A percentile compares a stretch with the other conserved stretches of the same genome.
phyloP scores from a whole-genome alignment of 768 basidiomycete species.

The Epithele typhae region DNA sequence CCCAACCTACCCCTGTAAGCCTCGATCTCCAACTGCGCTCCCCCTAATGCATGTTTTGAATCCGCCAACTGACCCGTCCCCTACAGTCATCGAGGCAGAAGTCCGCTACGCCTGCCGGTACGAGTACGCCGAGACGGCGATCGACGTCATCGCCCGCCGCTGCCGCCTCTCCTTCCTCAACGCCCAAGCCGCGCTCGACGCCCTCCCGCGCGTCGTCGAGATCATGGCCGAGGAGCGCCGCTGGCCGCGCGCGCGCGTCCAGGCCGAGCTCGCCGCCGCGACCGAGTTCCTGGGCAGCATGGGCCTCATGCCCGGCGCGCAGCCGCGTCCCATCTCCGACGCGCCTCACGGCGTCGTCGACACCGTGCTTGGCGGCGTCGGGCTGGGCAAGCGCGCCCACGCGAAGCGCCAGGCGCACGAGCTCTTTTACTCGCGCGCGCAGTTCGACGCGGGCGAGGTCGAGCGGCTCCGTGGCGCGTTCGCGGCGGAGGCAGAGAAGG shows the following conservation, averaged over 20 bases:
- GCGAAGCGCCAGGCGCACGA: slow-evolving; percentile 21
- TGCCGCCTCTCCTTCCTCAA: slow-evolving; percentile 95
- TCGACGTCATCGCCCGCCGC: slow-evolving; percentile 90
- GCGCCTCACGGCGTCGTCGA: slow-evolving; percentile 22
- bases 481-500: slow-evolving; percentile 17
- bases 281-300: slow-evolving; percentile 75
- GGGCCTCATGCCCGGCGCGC: slow-evolving; percentile 66
- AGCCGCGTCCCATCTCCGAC: slow-evolving; percentile 17
- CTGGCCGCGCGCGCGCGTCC: slow-evolving; percentile 63
- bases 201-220: slow-evolving; percentile 83
- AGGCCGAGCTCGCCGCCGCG: slow-evolving; percentile 53
- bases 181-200: slow-evolving; percentile 75
- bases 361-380: slow-evolving; percentile 19
- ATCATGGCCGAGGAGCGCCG: slow-evolving; percentile 85
- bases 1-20: slow-evolving; percentile 70
- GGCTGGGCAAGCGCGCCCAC: slow-evolving; percentile 8
- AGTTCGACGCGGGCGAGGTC: slow-evolving; percentile 50
- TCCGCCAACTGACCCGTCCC: neutral
- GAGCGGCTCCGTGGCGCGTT: slow-evolving; percentile 39
- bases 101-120: slow-evolving; percentile 82
- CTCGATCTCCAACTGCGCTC: neutral
- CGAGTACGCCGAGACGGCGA: slow-evolving; percentile 91
- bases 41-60: neutral
- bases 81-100: slow-evolving; percentile 86
- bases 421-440: slow-evolving; percentile 42